These are phyloP conservation scores for Dactylellina leptospora DNA, from an alignment of 2,329 filamentous ascomycete genomes.

Conservation along the genomic window DNA sequence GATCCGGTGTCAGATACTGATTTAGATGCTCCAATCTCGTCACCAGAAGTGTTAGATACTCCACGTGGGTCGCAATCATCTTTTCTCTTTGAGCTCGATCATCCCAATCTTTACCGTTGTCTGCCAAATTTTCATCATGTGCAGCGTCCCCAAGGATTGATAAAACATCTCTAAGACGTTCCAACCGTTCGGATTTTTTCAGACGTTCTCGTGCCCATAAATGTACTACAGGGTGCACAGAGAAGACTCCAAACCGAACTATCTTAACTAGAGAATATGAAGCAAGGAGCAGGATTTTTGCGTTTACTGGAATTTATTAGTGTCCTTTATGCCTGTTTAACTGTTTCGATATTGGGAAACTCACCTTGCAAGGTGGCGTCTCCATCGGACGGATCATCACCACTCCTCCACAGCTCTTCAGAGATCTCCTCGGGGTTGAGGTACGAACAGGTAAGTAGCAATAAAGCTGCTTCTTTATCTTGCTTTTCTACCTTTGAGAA, in stretches of 20 bases:
- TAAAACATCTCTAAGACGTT: neutral
- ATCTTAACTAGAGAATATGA: constrained; percentile 19
- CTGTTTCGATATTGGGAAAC: neutral
- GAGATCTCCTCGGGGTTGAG: constrained; percentile 52
- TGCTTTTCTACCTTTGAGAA: constrained; percentile 49
- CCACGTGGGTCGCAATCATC: neutral
- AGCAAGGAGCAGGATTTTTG: constrained; percentile 13
- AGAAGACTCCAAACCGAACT: constrained; percentile 11
- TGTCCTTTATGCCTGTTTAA: neutral
- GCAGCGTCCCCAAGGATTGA: constrained; percentile 1
- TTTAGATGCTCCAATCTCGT: neutral
- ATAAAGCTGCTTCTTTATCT: constrained; percentile 29
- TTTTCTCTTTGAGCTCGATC: no score
- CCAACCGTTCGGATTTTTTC: neutral
- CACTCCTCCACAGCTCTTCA: constrained; percentile 39
- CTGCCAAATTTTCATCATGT: constrained; percentile 12
- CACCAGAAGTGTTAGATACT: no score
- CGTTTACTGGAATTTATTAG: constrained; percentile 15
- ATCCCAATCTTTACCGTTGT: no score
- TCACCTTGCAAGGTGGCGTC: neutral
- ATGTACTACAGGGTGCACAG: constrained; percentile 53
- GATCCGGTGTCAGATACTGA: neutral
- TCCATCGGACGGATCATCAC: neutral
- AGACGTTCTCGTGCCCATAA: constrained; percentile 48
- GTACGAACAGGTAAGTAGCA: constrained; percentile 54